phyloP scores from a whole-genome alignment of 352 stramenopile species.

The Phytopythium chamaehyphon region DNA sequence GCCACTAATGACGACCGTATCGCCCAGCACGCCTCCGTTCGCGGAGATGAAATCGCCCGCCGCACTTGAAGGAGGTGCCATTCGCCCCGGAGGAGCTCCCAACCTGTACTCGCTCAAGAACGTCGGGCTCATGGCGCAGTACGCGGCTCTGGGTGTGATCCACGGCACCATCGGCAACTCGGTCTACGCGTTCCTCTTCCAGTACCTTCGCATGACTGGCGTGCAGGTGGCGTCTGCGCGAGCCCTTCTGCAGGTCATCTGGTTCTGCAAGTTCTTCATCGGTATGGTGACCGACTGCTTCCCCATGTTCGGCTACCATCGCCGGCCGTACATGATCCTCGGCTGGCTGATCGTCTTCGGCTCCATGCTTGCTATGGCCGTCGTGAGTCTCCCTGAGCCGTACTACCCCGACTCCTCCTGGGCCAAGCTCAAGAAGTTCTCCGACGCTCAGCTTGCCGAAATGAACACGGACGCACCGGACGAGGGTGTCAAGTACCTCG shows the following conservation, averaged over 20 bases:
- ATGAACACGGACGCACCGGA: constrained; percentile 40
- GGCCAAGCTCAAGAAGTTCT: constrained; percentile 27
- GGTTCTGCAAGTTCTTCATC: constrained; percentile 65
- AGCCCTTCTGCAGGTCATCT: constrained; percentile 41
- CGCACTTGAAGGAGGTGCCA: constrained; percentile 26
- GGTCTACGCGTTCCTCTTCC: constrained; percentile 35
- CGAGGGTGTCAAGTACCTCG: constrained; percentile 39
- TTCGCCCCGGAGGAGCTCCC: constrained; percentile 27
- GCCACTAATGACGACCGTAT: not conserved
- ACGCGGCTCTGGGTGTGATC: constrained; percentile 38
- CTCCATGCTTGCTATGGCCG: constrained; percentile 28
- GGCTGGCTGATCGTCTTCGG: constrained; percentile 30
- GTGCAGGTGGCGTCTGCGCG: constrained; percentile 29
- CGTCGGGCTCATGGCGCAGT: constrained; percentile 40
- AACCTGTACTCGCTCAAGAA: constrained; percentile 33
- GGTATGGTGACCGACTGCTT: constrained; percentile 36
- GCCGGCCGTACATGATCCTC: constrained; percentile 29
- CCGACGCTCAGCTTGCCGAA: constrained; percentile 24
- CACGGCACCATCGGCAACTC: constrained; percentile 38
- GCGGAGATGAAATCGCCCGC: constrained; percentile 30
- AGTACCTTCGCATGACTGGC: constrained; percentile 35
- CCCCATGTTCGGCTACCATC: constrained; percentile 37
- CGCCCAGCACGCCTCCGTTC: constrained; percentile 5
- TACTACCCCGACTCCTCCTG: constrained; percentile 30
- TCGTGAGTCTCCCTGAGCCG: constrained; percentile 20